These are phyloP conservation scores for Malbranchea cinnamomea DNA, from an alignment of 2,329 filamentous ascomycete species.

Conservation along the genomic window DNA sequence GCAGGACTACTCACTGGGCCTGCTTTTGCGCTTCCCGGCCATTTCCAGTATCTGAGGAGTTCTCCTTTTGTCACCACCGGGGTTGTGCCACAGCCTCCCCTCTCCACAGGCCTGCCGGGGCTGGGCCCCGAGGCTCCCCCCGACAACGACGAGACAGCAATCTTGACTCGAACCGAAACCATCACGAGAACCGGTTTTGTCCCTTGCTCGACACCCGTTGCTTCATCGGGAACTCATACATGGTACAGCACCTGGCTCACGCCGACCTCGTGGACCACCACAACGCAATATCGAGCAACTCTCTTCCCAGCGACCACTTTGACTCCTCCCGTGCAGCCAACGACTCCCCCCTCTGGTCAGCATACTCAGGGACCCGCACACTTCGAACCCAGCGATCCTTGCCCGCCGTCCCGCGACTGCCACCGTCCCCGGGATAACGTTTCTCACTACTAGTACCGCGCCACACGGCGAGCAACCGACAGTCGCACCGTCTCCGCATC, in stretches of 20 bases:
- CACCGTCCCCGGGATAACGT: constrained; percentile 1
- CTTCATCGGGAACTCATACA: constrained; percentile 15
- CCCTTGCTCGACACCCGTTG: constrained; percentile 20
- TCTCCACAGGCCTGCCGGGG: constrained; percentile 4
- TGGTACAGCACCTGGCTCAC: constrained; percentile 21
- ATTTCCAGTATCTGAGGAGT: not conserved
- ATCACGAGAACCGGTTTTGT: constrained; percentile 19
- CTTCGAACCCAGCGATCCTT: too few species aligned
- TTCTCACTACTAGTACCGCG: not conserved
- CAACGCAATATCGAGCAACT: constrained; percentile 2
- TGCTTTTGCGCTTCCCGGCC: constrained; percentile 4
- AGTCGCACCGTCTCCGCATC: too few species aligned
- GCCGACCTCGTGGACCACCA: constrained; percentile 5
- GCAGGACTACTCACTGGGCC: constrained; percentile 1
- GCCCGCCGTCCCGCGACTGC: not conserved
- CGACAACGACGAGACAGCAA: constrained; percentile 7
- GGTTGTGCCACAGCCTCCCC: not conserved
- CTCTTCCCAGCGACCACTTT: constrained; percentile 3
- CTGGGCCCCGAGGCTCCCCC: constrained; percentile 1
- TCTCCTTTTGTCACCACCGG: constrained; percentile 4
- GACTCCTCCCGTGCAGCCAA: not conserved
- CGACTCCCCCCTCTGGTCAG: constrained; percentile 7
- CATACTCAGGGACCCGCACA: too few species aligned
- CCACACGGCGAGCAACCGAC: not conserved
- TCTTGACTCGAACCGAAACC: constrained; percentile 13